Base-by-base conservation (phyloP, 768 basidiomycete genomes). In the Rhizopogon vulgaris region DNA sequence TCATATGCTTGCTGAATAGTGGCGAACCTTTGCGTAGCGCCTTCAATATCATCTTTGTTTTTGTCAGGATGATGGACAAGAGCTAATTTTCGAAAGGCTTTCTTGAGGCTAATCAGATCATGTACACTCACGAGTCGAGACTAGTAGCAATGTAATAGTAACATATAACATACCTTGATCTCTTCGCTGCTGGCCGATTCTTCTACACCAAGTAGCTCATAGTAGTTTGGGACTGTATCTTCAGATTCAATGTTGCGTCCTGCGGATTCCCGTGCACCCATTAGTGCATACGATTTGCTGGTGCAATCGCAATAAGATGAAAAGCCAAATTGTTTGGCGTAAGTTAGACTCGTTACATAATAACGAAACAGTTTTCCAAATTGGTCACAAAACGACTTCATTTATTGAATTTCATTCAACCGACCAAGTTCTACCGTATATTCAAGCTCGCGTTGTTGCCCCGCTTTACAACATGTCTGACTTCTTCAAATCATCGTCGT, bases 1-100 rank as follows among this genome's bases (percentile, higher is more conserved):
- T 98, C 96, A 62, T 98, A 98, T 4, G 96, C 96, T 62, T 95
- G 90, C 60, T 98, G 96, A 7, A 99, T 70, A 15, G 79, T 71
- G 1, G 94, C 87, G 63, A 98, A 99, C 11, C 86, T 79, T 58
- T 87, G 74, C 0, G 93, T 98, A 0, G 96, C 84, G 36, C 82
- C 90, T 56, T 95, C 91, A 3, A 88, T 67, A 60, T 95, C 84
- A 55, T 84, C 76, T 41, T 78, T 73, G 62, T 97, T 97, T 71
- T 97, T 90, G 65, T 93, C 90, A 2, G 90, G 90, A 64, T 93
- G 88, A 68, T 90, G 84, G 37, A 90, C 72, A 38, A 95, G 78
- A 8, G 94, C 94, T 12, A 93, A 78, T 62, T 78, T 83, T 53
- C 94, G 78, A 67, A 94, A 95, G 15, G 94, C 82, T 65, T 79